phyloP scores from a whole-genome alignment of 2,329 filamentous ascomycete genomes.

The Emericellopsis atlantica region DNA sequence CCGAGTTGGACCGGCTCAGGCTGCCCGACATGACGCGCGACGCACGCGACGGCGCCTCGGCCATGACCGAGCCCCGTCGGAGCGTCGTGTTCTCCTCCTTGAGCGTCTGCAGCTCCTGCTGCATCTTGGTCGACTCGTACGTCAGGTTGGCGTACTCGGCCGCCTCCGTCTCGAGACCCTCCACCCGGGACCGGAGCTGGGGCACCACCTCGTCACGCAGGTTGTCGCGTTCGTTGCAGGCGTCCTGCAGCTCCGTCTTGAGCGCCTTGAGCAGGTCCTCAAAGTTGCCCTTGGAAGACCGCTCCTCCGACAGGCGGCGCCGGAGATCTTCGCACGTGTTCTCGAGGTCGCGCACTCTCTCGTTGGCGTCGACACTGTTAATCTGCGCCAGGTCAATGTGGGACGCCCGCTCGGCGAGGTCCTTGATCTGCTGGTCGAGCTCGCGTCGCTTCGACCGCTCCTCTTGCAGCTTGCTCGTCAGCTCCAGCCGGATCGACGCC shows the following conservation, averaged over 20 bases:
- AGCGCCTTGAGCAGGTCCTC: conserved; percentile 82
- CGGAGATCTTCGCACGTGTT: conserved; percentile 68
- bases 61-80: conserved; percentile 20
- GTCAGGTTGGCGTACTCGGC: conserved; percentile 59
- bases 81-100: conserved; percentile 54
- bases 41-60: conserved; percentile 5
- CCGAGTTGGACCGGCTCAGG: conserved; percentile 53
- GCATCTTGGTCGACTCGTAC: conserved; percentile 73
- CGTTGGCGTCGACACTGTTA: conserved; percentile 41
- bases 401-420: conserved; percentile 67
- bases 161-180: conserved; percentile 65
- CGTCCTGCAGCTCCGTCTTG: conserved; percentile 67
- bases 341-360: conserved; percentile 67
- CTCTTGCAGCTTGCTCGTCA: conserved; percentile 77
- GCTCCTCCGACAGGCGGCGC: conserved; percentile 72
- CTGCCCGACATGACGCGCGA: conserved; percentile 24
- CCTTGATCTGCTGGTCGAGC: conserved; percentile 73
- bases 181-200: conserved; percentile 60
- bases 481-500: conserved; percentile 71
- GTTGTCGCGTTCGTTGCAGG: conserved; percentile 82
- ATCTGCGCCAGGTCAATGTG: conserved; percentile 42
- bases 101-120: conserved; percentile 69
- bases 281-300: conserved; percentile 81
- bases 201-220: conserved; percentile 81
- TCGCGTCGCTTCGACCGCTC: conserved; percentile 65